Conservation (phyloP, 257 asterid genomes). For the Solanum chaucha region DNA sequence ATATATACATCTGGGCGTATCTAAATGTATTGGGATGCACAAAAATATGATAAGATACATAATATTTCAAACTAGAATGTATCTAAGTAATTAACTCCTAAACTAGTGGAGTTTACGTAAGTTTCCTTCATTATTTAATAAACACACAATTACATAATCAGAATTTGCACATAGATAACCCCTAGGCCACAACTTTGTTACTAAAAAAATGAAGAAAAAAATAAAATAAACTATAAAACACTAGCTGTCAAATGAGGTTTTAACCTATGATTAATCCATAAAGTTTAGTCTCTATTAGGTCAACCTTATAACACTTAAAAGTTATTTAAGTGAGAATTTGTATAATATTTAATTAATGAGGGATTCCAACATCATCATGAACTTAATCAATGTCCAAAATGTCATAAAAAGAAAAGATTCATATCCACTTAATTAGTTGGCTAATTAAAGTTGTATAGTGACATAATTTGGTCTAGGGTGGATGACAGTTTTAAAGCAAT, state of each 20-base stretch:
- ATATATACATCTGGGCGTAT: too few relatives aligned
- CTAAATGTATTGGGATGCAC: too few relatives aligned
- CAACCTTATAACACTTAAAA: background rate
- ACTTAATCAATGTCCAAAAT: background rate
- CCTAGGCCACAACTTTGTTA: too few relatives aligned
- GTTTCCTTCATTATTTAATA: too few relatives aligned
- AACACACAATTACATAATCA: background rate
- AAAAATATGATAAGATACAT: too few relatives aligned
- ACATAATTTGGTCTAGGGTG: background rate
- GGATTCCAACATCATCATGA: background rate
- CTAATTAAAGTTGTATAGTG: background rate
- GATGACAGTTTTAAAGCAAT: conserved; percentile 2
- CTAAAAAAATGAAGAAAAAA: too few relatives aligned
- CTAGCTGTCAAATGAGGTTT: background rate
- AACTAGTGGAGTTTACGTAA: too few relatives aligned
- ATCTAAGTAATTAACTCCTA: too few relatives aligned
- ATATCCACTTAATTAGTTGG: background rate
- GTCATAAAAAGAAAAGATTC: background rate
- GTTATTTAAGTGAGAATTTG: background rate
- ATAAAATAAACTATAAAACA: background rate
- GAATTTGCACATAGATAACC: too few relatives aligned
- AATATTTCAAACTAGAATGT: too few relatives aligned
- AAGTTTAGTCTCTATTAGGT: background rate
- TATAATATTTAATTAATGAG: background rate
- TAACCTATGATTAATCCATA: background rate